Conservation (phyloP, 2,329 filamentous ascomycete species). For the Neofusicoccum kwambonambiense region DNA sequence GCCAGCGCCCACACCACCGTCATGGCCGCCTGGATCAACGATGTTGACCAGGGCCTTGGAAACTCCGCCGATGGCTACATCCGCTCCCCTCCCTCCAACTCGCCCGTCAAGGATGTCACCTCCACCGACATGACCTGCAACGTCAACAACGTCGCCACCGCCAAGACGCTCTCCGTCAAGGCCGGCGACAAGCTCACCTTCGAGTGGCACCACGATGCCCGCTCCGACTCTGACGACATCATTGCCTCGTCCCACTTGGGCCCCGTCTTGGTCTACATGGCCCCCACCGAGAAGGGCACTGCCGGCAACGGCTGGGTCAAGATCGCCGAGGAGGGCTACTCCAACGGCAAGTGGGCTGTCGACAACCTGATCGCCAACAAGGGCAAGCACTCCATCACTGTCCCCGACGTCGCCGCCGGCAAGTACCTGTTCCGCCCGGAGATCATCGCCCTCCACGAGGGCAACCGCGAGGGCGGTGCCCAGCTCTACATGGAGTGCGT, state of each 20-base stretch:
- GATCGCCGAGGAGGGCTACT: constrained; percentile 42
- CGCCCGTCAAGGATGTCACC: constrained; percentile 35
- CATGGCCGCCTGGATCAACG: constrained; percentile 44
- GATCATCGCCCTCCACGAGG: constrained; percentile 47
- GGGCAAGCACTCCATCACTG: constrained; percentile 43
- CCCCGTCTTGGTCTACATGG: constrained; percentile 55
- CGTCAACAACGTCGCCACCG: constrained; percentile 30
- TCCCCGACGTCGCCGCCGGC: constrained; percentile 41
- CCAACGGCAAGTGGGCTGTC: constrained; percentile 39
- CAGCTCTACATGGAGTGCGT: constrained; percentile 48
- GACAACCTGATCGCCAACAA: constrained; percentile 42
- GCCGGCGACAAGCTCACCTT: constrained; percentile 46
- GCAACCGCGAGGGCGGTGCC: constrained; percentile 35
- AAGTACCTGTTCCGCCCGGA: constrained; percentile 46
- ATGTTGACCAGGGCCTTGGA: constrained; percentile 33
- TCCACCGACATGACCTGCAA: constrained; percentile 38
- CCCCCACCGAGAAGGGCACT: constrained; percentile 44
- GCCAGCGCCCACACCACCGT: constrained; percentile 37
- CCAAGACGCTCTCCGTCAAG: constrained; percentile 47
- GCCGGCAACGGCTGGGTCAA: constrained; percentile 54
- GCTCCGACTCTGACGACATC: constrained; percentile 49
- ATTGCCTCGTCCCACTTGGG: constrained; percentile 54
- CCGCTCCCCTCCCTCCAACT: constrained; percentile 44
- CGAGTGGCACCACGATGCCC: constrained; percentile 54
- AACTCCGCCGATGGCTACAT: constrained; percentile 47